Evolutionary conservation across 345 rosid genomes (phyloP).

Genomic region (Pugionium dolabratum): DNA sequence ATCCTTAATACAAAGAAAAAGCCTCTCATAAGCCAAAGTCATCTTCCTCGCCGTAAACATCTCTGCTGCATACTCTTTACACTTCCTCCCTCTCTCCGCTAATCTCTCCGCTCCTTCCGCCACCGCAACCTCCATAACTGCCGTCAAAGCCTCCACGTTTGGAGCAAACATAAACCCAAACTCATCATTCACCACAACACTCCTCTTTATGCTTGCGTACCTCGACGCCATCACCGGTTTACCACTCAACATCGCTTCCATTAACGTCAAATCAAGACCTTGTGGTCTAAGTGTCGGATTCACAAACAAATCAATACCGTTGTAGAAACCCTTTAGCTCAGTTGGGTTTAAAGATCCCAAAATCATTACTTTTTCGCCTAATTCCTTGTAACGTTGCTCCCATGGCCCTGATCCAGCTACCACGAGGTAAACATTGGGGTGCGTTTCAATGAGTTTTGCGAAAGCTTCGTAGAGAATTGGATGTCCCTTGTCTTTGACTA

Average conservation of each 20-base stretch:
- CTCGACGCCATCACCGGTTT: conserved; percentile 87
- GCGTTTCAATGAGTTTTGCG: conserved; percentile 41
- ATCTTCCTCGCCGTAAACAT: conserved; percentile 88
- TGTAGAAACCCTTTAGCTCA: conserved; percentile 67
- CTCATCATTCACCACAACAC: conserved; percentile 76
- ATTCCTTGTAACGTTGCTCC: conserved; percentile 70
- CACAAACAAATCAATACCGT: conserved; percentile 70
- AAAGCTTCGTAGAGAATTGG: conserved; percentile 73
- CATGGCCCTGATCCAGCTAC: conserved; percentile 95
- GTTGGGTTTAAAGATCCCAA: conserved; percentile 71
- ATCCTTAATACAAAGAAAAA: conserved; percentile 81
- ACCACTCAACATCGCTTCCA: conserved; percentile 97
- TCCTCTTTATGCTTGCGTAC: conserved; percentile 85
- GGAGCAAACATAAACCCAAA: conserved; percentile 90
- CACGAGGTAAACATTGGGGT: conserved; percentile 54
- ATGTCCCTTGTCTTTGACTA: conserved; percentile 94
- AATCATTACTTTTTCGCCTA: conserved; percentile 58
- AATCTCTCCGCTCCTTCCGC: conserved; percentile 65
- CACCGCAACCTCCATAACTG: conserved; percentile 54
- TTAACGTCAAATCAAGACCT: conserved; percentile 83
- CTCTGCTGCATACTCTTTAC: conserved; percentile 62
- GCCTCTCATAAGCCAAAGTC: conserved; percentile 88
- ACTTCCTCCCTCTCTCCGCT: conserved; percentile 72
- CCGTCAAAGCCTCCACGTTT: conserved; percentile 69
- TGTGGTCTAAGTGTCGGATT: conserved; percentile 94